Evolutionary conservation across 2,329 filamentous ascomycete species (phyloP).

Genomic region (Metarhizium guizhouense): DNA sequence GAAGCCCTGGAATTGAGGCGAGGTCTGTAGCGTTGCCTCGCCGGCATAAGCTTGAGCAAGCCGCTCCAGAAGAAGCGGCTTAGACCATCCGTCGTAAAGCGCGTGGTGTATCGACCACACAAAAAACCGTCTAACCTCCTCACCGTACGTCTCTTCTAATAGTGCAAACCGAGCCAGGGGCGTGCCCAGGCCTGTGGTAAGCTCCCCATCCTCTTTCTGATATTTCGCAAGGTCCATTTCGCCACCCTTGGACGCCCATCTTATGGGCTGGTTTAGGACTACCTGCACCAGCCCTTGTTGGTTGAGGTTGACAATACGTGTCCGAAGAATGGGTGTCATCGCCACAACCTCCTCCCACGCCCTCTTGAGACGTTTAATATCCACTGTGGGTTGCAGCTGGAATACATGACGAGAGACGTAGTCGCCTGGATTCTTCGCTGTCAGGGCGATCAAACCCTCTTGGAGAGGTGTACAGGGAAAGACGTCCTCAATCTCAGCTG

Average conservation of each 20-base stretch:
- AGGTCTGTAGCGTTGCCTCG: not conserved
- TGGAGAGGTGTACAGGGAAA: constrained; percentile 14
- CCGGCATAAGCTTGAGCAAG: constrained; percentile 9
- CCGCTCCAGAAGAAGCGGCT: constrained; percentile 23
- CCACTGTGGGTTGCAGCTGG: constrained; percentile 6
- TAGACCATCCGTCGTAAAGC: constrained; percentile 44
- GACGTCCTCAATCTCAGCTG: constrained; percentile 23
- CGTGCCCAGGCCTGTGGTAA: constrained; percentile 8
- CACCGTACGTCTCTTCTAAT: not conserved
- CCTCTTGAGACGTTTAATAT: constrained; percentile 4
- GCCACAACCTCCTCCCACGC: constrained; percentile 11
- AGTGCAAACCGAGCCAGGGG: constrained; percentile 8
- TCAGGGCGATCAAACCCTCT: constrained; percentile 12
- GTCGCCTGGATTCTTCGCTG: constrained; percentile 6
- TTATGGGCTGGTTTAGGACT: constrained; percentile 3
- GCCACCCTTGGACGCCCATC: constrained; percentile 1
- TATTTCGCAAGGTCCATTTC: not conserved
- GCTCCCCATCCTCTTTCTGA: not conserved
- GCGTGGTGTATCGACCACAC: constrained; percentile 26
- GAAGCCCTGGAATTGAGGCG: constrained; percentile 26
- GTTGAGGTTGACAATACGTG: constrained; percentile 8
- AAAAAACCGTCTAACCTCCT: constrained; percentile 1
- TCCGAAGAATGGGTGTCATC: constrained; percentile 8
- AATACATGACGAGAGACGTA: constrained; percentile 12
- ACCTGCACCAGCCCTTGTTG: constrained; percentile 11